phyloP scores from a whole-genome alignment of 176 grass and related monocot genomes.

The Raddia distichophylla region DNA sequence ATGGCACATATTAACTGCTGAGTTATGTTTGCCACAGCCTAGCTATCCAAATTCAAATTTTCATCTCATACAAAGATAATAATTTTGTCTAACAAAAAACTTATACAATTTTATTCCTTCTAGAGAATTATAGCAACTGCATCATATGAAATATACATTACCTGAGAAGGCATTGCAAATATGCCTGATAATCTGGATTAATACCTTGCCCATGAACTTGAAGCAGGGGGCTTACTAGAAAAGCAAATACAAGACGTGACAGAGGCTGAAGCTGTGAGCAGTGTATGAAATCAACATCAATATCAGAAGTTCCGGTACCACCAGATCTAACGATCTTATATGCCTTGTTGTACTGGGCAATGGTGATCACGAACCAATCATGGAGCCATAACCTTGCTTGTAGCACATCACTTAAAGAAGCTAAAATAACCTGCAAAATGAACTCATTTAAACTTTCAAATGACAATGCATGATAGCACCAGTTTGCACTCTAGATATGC shows the following conservation, averaged over 20 bases:
- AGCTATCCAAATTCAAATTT: slow-evolving; percentile 15
- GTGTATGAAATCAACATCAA: slow-evolving; percentile 85
- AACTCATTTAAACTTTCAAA: slow-evolving; percentile 34
- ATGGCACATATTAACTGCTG: background rate
- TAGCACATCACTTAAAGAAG: slow-evolving; percentile 75
- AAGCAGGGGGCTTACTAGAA: slow-evolving; percentile 78
- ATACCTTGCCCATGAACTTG: slow-evolving; percentile 62
- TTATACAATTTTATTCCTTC: slow-evolving; percentile 5
- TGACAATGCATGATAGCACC: background rate
- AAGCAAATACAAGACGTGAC: slow-evolving; percentile 79
- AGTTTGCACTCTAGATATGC: background rate
- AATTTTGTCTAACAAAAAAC: background rate
- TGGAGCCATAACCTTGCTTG: slow-evolving; percentile 78
- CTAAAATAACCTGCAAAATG: slow-evolving; percentile 76
- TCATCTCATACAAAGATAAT: background rate
- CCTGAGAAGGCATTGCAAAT: slow-evolving; percentile 96
- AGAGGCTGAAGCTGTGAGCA: slow-evolving; percentile 84
- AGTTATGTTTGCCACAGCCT: background rate
- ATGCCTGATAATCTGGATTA: slow-evolving; percentile 83
- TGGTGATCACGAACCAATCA: slow-evolving; percentile 84
- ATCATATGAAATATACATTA: slow-evolving; percentile 45
- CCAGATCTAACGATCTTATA: slow-evolving; percentile 49
- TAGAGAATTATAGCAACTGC: slow-evolving; percentile 24
- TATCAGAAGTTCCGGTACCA: slow-evolving; percentile 44
- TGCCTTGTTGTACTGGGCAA: slow-evolving; percentile 80